Base-by-base conservation (phyloP, 352 stramenopile genomes). In the Pythium myriotylum region DNA sequence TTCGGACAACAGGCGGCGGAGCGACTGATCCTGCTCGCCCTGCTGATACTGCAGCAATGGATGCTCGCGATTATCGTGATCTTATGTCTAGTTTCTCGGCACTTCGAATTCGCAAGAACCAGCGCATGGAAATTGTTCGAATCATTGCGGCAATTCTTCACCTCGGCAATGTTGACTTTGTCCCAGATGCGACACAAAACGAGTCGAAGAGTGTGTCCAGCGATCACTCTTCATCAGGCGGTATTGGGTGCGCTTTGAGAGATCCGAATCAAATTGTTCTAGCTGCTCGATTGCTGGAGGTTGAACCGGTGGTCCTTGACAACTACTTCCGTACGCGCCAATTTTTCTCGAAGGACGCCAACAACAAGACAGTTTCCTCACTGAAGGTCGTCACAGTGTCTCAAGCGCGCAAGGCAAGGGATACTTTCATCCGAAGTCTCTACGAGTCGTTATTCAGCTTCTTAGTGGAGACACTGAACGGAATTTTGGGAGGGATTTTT, bases 251-350 rank as follows among this genome's bases (percentile, higher is more conserved):
- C 39, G 68, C 72, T 1, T 51, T 92, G 10, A 91, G 92, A 45
- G 81, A 91, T 42, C 77, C 79, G 2, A 62, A 73, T 20, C 77
- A 88, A 52, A 82, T 94, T 58, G 60, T 88, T 20, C 59, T 88
- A 0, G 85, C 84, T 7, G 79, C 85, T 1, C 87, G 84, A 16
- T 56, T 94, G 0, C 65, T 94, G 2, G 85, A 92, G 39, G 81
- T 94, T 3, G 81, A 92, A 27, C 83, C 85, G 13, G 79, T 91
- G 1, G 85, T 92, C 2, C 61, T 94, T 24, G 85, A 94, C 59
- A 91, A 94, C 54, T 94, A 92, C 59, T 94, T 94, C 58, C 81
- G 85, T 2, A 94, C 85, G 6, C 81, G 85, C 4, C 79, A 90
- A 43, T 92, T 90, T 54, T 90, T 90, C 57, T 86, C 79, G 0